A percentile compares a stretch with the other conserved stretches of the same genome.
Conservation (phyloP, 2,329 filamentous ascomycete species). For the Gliomastix tumulicola region DNA sequence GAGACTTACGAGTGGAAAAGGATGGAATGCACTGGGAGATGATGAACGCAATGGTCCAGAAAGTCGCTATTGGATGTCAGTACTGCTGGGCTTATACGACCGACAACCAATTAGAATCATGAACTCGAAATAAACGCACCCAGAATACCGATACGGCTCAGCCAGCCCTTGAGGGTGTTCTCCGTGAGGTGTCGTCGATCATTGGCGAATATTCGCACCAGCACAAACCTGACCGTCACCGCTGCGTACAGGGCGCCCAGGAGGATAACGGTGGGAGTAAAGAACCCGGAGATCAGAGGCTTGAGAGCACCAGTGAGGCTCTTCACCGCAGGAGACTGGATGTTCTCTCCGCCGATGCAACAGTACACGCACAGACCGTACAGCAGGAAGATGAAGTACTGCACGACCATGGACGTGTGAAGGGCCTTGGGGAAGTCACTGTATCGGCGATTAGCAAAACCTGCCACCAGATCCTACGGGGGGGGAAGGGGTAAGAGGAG, state of each 20-base stretch:
- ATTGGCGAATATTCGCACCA: no score
- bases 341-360: conserved; percentile 1
- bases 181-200: no score
- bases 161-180: no score
- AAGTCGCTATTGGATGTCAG: no score
- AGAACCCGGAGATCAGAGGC: background rate
- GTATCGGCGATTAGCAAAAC: background rate
- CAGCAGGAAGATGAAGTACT: conserved; percentile 1
- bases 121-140: no score
- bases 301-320: background rate
- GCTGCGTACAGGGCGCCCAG: conserved; percentile 4
- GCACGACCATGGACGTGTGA: background rate
- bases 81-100: no score
- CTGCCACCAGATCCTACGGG: background rate
- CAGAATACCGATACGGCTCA: no score
- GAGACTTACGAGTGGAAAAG: conserved; percentile 1
- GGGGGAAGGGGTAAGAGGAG: background rate
- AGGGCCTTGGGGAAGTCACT: conserved; percentile 5
- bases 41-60: conserved; percentile 3
- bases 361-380: conserved; percentile 4
- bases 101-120: no score
- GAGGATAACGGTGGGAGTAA: conserved; percentile 3
- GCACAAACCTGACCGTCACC: conserved; percentile 2
- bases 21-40: conserved; percentile 2
- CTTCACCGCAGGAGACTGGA: conserved; percentile 1